These are phyloP conservation scores for Termitomyces sp. DNA, from an alignment of 768 basidiomycete species.

Conservation along the genomic window DNA sequence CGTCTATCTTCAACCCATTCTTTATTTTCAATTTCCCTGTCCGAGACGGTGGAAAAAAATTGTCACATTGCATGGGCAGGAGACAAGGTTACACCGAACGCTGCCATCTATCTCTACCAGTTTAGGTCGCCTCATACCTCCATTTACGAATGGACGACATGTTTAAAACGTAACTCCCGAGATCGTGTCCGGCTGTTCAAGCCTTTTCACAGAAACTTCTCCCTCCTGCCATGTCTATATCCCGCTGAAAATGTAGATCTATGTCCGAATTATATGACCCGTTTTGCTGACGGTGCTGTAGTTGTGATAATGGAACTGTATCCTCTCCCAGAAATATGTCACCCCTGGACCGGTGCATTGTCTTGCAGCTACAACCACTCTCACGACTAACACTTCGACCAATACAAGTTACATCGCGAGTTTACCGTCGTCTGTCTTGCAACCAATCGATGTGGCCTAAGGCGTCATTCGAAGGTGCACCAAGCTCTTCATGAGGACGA, in stretches of 20 bases:
- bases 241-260: slow-evolving; percentile 5
- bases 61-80: slow-evolving; percentile 61
- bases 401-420: background rate
- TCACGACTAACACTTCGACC: background rate
- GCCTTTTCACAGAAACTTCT: slow-evolving; percentile 8
- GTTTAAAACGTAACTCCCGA: slow-evolving; percentile 34
- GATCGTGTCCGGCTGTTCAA: slow-evolving; percentile 3
- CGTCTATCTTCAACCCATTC: too few species aligned
- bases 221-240: slow-evolving; percentile 5
- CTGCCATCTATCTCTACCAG: slow-evolving; percentile 78
- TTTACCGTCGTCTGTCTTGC: background rate
- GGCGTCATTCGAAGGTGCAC: slow-evolving; percentile 1
- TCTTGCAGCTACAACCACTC: background rate
- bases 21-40: slow-evolving; percentile 47
- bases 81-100: slow-evolving; percentile 59
- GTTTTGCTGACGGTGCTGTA: background rate
- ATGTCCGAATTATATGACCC: background rate
- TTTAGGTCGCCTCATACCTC: slow-evolving; percentile 45
- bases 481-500: slow-evolving; percentile 4
- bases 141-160: slow-evolving; percentile 60
- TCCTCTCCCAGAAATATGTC: background rate
- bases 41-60: slow-evolving; percentile 47
- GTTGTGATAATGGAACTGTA: slow-evolving; percentile 7
- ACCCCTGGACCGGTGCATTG: slow-evolving; percentile 1
- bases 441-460: slow-evolving; percentile 1